Conservation (phyloP, 1,139 yeast genomes). For the Yamadazyma songkhlaensis region DNA sequence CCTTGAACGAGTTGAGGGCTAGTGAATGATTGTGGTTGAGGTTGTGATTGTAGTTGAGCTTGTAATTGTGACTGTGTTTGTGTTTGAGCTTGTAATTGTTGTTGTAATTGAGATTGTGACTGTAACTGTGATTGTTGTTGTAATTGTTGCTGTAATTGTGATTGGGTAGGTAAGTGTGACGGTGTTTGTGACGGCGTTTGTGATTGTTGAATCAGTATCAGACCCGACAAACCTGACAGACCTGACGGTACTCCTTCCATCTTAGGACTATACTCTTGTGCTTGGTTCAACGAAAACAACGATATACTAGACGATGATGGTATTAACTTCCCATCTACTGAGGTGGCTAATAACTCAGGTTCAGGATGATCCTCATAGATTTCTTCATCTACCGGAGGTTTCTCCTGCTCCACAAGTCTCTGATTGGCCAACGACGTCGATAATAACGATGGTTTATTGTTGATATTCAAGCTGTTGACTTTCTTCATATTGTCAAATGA, state of each 20-base stretch:
- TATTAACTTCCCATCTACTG: slow-evolving; percentile 50
- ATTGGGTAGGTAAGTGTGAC: too few relatives aligned
- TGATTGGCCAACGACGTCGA: slow-evolving; percentile 17
- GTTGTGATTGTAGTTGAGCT: slow-evolving; percentile 1
- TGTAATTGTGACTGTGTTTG: too few relatives aligned
- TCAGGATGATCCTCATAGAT: slow-evolving; percentile 21
- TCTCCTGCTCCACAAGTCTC: slow-evolving; percentile 2
- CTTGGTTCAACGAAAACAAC: slow-evolving; percentile 42
- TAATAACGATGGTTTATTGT: slow-evolving; percentile 14
- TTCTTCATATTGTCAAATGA: slow-evolving; percentile 19
- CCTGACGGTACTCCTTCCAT: too few relatives aligned
- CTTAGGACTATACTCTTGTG: slow-evolving; percentile 10
- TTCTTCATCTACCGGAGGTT: neutral
- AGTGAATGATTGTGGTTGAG: neutral
- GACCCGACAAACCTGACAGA: too few relatives aligned
- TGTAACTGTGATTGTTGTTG: too few relatives aligned
- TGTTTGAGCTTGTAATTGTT: too few relatives aligned
- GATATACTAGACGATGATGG: slow-evolving; percentile 58
- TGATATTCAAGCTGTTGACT: slow-evolving; percentile 13
- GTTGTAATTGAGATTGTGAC: too few relatives aligned
- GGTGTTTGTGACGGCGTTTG: too few relatives aligned
- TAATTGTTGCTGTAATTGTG: too few relatives aligned
- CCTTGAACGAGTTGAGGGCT: slow-evolving; percentile 3
- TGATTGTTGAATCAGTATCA: too few relatives aligned
- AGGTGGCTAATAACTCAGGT: slow-evolving; percentile 52